Evolutionary conservation across 345 rosid genomes (phyloP), one percentile per base, ranked within the genome.

Genomic region (Eutrema japonicum): DNA sequence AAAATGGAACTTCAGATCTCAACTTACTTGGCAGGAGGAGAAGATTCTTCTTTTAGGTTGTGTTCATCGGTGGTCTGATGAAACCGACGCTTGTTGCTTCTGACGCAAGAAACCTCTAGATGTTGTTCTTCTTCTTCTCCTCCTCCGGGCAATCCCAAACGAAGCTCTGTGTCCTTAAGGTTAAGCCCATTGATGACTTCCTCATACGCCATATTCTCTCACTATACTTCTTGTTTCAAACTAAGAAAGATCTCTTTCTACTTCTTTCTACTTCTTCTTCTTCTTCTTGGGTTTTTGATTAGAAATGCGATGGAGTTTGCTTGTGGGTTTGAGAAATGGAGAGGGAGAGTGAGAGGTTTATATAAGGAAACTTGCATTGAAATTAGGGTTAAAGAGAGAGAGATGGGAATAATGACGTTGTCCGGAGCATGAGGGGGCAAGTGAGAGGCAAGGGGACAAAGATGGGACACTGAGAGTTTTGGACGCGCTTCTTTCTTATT

Each of bases 111-210:
- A 51, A 64, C 75, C 35, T 67, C 51, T 33, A 12, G 68, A 46
- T 54, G 6, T 70, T 33, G 41, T 60, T 68, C 8, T 36, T 36
- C 36, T 41, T 49, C 58, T 53, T 80, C 80, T 52, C 65, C 78
- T 1, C 88, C 77, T 38, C 98, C 97, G 0, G 98, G 97, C 66
- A 89, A 78, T 22, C 97, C 97, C 41, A 94, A 68, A 66, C 96
- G 82, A 5, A 93, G 93, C 85, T 93, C 96, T 6, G 98, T 93
- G 12, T 87, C 98, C 80, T 82, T 84, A 41, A 91, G 80, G 81
- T 91, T 86, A 37, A 87, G 85, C 65, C 60, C 93, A 79, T 78
- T 79, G 46, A 35, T 80, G 35, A 36, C 53, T 77, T 63, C 48
- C 74, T 80, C 79, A 56, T 78, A 81, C 11, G 68, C 79, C 72